Conservation (phyloP, 2,329 filamentous ascomycete genomes). For the Neurospora sp. region DNA sequence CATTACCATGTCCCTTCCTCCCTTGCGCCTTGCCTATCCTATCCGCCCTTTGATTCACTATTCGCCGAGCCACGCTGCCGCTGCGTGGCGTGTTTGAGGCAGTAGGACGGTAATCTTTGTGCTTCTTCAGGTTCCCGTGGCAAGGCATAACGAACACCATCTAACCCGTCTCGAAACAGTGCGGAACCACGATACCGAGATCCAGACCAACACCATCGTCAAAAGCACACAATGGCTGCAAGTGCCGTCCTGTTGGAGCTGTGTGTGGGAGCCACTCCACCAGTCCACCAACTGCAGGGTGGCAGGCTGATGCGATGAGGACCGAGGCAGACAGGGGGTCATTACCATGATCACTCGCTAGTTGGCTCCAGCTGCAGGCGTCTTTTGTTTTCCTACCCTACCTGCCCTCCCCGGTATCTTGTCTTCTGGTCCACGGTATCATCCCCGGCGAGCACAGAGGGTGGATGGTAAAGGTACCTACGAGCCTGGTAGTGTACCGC, state of each 20-base stretch:
- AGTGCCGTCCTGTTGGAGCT: not conserved
- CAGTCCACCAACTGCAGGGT: not conserved
- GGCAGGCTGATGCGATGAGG: not conserved
- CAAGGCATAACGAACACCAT: not conserved
- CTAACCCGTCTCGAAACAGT: not conserved
- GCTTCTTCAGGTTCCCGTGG: not conserved
- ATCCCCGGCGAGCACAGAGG: not conserved
- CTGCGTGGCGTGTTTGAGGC: not conserved
- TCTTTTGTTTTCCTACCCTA: not conserved
- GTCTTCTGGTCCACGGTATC: not conserved
- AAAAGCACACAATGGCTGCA: not conserved
- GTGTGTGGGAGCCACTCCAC: not conserved
- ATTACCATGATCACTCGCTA: not conserved
- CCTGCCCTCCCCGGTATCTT: not conserved
- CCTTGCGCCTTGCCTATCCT: not conserved
- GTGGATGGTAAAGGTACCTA: not conserved
- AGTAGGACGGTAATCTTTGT: not conserved
- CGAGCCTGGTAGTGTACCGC: not conserved
- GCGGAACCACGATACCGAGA: not conserved
- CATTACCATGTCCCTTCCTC: not conserved
- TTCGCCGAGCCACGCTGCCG: not conserved
- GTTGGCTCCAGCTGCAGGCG: not conserved
- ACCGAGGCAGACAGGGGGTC: not conserved
- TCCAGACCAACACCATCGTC: not conserved
- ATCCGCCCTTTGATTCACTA: not conserved